These are phyloP conservation scores for Cyclocybe cylindracea DNA, from an alignment of 768 basidiomycete genomes.

Conservation along the genomic window DNA sequence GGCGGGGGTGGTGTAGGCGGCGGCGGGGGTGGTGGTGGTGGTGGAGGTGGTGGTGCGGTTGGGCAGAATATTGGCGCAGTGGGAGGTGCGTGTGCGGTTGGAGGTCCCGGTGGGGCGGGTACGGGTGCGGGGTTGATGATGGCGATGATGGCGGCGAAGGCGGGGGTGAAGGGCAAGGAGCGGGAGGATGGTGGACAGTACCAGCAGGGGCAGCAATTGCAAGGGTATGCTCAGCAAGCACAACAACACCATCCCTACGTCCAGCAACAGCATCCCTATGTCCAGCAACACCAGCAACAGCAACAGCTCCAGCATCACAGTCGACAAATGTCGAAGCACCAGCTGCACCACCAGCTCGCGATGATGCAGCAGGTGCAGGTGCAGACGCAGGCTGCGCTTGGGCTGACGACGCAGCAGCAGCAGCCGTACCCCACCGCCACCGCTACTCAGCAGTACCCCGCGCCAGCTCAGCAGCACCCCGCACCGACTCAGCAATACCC, in stretches of 20 bases:
- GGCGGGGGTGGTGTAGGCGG: too few relatives aligned
- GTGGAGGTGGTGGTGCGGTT: too few relatives aligned
- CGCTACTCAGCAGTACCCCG: constrained; percentile 2
- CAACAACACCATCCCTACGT: constrained; percentile 1
- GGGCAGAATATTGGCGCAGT: constrained; percentile 3
- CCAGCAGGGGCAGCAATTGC: neutral
- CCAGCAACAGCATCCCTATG: constrained; percentile 6
- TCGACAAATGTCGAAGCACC: too few relatives aligned
- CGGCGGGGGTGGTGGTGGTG: constrained; percentile 8
- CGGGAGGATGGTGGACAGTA: constrained; percentile 7
- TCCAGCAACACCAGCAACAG: constrained; percentile 9
- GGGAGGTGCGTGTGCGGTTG: neutral
- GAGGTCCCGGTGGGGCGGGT: neutral
- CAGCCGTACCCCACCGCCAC: constrained; percentile 7
- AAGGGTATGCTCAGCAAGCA: too few relatives aligned
- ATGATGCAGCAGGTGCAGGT: too few relatives aligned
- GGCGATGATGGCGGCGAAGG: constrained; percentile 7
- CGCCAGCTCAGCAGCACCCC: constrained; percentile 7
- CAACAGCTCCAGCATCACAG: constrained; percentile 11
- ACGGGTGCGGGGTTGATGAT: neutral
- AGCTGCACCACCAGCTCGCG: too few relatives aligned
- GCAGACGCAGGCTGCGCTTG: constrained; percentile 12
- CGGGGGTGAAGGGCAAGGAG: constrained; percentile 15
- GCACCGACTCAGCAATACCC: too few relatives aligned
- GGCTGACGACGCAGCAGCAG: constrained; percentile 18